Evolutionary conservation across 129 eudicot genomes (phyloP).

Genomic region (Mikania micrantha): DNA sequence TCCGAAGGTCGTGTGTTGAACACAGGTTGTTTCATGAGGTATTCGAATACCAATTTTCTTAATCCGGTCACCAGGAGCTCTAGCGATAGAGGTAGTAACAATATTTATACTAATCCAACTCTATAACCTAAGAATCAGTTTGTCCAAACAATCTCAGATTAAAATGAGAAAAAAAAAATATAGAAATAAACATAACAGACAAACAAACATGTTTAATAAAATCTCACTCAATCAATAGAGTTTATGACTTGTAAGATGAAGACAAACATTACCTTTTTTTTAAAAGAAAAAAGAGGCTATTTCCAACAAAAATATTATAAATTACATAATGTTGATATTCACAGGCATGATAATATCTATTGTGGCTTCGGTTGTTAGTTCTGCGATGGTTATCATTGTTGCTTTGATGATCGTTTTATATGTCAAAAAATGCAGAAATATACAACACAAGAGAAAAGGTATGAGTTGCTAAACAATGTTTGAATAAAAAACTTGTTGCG

Average conservation of each 20-base stretch:
- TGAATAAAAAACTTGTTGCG: neutral
- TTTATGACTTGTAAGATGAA: too few species aligned
- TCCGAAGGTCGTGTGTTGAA: conserved; percentile 64
- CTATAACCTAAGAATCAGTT: too few species aligned
- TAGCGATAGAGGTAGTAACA: too few species aligned
- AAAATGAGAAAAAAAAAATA: too few species aligned
- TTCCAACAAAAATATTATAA: neutral
- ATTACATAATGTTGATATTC: neutral
- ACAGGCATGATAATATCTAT: conserved; percentile 42
- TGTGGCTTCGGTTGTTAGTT: conserved; percentile 44
- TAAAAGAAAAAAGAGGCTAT: too few species aligned
- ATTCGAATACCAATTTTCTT: conserved; percentile 69
- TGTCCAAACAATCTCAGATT: too few species aligned
- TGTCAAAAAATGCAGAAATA: conserved; percentile 38
- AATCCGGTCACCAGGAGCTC: conserved; percentile 44
- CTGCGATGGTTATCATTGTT: conserved; percentile 37
- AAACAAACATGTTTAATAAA: too few species aligned
- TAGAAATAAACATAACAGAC: too few species aligned
- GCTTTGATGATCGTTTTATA: conserved; percentile 44
- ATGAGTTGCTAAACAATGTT: neutral
- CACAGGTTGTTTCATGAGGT: conserved; percentile 77
- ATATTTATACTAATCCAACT: too few species aligned
- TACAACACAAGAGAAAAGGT: conserved; percentile 29
- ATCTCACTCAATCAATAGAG: too few species aligned
- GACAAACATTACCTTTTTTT: too few species aligned